phyloP scores from a whole-genome alignment of 2,329 filamentous ascomycete genomes.

The Cytospora chrysosperma region DNA sequence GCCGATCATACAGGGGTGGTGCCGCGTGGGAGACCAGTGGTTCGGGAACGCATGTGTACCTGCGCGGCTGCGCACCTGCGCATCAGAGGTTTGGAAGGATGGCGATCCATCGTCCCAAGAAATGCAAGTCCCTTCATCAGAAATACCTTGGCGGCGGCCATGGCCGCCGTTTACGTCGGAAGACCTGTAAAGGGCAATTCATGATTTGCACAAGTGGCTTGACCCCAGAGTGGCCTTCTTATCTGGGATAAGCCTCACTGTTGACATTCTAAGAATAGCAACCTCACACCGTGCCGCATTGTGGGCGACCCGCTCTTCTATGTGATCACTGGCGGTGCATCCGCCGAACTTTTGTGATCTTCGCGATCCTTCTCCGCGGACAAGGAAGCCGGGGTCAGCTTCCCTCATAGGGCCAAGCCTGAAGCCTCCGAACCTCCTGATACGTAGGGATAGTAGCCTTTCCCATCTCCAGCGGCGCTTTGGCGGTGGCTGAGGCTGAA shows the following conservation, averaged over 20 bases:
- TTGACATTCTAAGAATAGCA: constrained; percentile 14
- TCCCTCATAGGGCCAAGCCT: not conserved
- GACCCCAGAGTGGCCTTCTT: not conserved
- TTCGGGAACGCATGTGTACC: not conserved
- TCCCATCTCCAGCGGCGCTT: not conserved
- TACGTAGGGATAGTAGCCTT: not conserved
- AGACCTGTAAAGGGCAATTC: not conserved
- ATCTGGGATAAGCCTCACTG: not conserved
- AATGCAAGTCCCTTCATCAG: not conserved
- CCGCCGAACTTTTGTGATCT: not conserved
- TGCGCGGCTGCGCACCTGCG: not conserved
- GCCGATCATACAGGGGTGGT: constrained; percentile 12
- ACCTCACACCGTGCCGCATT: not conserved
- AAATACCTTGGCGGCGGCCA: not conserved
- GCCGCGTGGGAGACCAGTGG: not conserved
- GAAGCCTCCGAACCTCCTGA: not conserved
- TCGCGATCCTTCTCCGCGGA: not conserved
- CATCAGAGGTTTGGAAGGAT: not conserved
- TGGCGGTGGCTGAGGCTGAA: constrained; percentile 4
- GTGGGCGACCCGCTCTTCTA: not conserved
- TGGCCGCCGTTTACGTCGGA: not conserved
- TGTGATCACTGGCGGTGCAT: not conserved
- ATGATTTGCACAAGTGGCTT: not conserved
- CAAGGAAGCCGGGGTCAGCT: not conserved
- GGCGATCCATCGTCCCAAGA: not conserved